These are phyloP conservation scores for Colletotrichum phormii DNA, from an alignment of 2,329 filamentous ascomycete genomes.

Conservation along the genomic window DNA sequence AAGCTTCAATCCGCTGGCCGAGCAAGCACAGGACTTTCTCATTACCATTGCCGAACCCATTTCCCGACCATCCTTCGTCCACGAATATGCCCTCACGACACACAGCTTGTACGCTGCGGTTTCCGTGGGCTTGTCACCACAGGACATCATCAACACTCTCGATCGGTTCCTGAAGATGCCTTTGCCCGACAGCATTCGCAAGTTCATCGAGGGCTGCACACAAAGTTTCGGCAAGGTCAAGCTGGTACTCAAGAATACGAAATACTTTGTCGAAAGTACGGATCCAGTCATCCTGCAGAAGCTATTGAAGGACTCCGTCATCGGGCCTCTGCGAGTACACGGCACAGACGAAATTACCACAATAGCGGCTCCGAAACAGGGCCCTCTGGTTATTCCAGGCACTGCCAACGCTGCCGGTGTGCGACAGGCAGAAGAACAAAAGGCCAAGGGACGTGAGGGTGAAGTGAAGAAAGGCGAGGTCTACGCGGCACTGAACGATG, in stretches of 20 bases:
- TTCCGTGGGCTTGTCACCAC: slow-evolving; percentile 88
- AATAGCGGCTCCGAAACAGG: slow-evolving; percentile 86
- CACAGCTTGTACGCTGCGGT: slow-evolving; percentile 97
- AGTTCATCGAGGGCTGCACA: slow-evolving; percentile 84
- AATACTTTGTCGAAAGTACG: slow-evolving; percentile 92
- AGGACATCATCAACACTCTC: slow-evolving; percentile 90
- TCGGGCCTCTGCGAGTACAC: slow-evolving; percentile 83
- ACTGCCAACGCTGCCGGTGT: slow-evolving; percentile 93
- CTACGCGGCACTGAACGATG: slow-evolving; percentile 80
- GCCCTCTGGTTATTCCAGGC: slow-evolving; percentile 89
- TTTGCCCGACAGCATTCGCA: slow-evolving; percentile 81
- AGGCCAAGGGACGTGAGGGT: slow-evolving; percentile 57
- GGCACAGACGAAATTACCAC: slow-evolving; percentile 79
- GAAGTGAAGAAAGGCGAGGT: slow-evolving; percentile 74
- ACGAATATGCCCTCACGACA: slow-evolving; percentile 92
- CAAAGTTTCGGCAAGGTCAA: slow-evolving; percentile 96
- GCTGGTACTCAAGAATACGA: slow-evolving; percentile 92
- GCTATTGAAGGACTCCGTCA: slow-evolving; percentile 85
- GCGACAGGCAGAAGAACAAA: slow-evolving; percentile 72
- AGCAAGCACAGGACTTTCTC: slow-evolving; percentile 91
- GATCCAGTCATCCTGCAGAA: slow-evolving; percentile 88
- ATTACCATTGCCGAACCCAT: slow-evolving; percentile 96
- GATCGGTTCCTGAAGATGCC: slow-evolving; percentile 91
- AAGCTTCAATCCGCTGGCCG: slow-evolving; percentile 89
- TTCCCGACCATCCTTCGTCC: slow-evolving; percentile 88